Percentiles rank a stretch among this genome's conserved stretches.
These are phyloP conservation scores for Cryptomeria japonica DNA, from an alignment of 75 land plant genomes.

Conservation along the genomic window DNA sequence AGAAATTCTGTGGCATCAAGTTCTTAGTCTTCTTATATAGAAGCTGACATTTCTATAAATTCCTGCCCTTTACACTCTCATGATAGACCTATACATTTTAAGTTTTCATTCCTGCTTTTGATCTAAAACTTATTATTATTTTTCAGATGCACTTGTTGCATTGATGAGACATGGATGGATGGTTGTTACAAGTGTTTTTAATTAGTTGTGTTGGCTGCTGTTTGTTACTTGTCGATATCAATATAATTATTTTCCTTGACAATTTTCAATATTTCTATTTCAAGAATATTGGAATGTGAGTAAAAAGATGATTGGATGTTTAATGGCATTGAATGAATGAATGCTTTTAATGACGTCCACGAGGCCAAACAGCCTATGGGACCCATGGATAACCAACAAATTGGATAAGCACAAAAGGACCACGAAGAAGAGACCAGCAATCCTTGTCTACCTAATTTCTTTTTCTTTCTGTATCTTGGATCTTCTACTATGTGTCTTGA, in stretches of 20 bases:
- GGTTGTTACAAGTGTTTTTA: neutral
- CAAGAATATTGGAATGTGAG: too few relatives aligned
- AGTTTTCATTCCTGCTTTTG: neutral
- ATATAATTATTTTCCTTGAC: neutral
- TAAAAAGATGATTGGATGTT: neutral
- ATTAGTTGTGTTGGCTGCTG: neutral
- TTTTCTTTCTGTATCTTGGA: too few relatives aligned
- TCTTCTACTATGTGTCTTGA: too few relatives aligned
- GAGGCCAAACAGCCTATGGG: too few relatives aligned
- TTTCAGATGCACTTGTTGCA: conserved; percentile 10
- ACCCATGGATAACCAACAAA: too few relatives aligned
- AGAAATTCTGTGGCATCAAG: neutral
- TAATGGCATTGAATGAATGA: too few relatives aligned
- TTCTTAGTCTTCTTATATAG: neutral
- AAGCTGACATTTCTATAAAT: neutral
- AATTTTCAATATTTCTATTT: neutral
- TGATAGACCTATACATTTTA: neutral
- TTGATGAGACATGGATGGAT: neutral
- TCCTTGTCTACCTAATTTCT: too few relatives aligned
- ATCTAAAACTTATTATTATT: neutral
- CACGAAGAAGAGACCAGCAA: too few relatives aligned
- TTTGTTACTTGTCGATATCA: neutral
- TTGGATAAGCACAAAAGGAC: too few relatives aligned
- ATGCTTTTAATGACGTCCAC: too few relatives aligned
- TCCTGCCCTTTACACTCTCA: neutral